These are phyloP conservation scores for Botrytis cinerea DNA, from an alignment of 2,329 filamentous ascomycete species.

Conservation along the genomic window DNA sequence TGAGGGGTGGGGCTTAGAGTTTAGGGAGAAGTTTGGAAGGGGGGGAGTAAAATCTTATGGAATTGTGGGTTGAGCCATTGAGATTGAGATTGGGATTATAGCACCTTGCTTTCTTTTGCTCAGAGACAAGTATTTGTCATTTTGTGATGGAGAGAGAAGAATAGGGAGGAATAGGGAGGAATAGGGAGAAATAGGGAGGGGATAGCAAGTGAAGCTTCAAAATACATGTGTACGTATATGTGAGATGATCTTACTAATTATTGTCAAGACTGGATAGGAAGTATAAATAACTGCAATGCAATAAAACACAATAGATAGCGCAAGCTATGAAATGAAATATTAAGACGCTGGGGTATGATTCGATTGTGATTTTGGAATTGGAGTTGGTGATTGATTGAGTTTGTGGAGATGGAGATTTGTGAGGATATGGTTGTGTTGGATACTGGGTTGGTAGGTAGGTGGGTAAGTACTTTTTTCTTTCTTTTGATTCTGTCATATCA, in stretches of 20 bases:
- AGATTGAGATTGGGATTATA: not conserved
- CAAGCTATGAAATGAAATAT: too few species aligned
- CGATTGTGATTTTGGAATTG: too few species aligned
- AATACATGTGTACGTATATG: not conserved
- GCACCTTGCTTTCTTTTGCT: not conserved
- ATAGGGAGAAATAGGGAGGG: not conserved
- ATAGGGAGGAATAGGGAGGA: too few species aligned
- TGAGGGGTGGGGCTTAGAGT: slow-evolving; percentile 5
- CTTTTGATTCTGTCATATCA: not conserved
- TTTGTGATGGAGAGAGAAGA: not conserved
- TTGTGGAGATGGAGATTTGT: too few species aligned
- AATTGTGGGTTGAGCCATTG: not conserved
- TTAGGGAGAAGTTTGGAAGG: not conserved
- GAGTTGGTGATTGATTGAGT: too few species aligned
- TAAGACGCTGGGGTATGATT: too few species aligned
- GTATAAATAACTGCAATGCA: not conserved
- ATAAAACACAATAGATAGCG: too few species aligned
- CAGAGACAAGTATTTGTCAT: not conserved
- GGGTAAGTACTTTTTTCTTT: not conserved
- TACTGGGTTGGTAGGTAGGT: too few species aligned
- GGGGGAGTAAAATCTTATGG: not conserved
- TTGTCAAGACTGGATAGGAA: not conserved
- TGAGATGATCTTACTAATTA: not conserved
- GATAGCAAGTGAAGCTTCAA: not conserved
- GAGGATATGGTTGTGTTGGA: too few species aligned